Conservation (phyloP, 345 rosid species). For the Adansonia digitata region DNA sequence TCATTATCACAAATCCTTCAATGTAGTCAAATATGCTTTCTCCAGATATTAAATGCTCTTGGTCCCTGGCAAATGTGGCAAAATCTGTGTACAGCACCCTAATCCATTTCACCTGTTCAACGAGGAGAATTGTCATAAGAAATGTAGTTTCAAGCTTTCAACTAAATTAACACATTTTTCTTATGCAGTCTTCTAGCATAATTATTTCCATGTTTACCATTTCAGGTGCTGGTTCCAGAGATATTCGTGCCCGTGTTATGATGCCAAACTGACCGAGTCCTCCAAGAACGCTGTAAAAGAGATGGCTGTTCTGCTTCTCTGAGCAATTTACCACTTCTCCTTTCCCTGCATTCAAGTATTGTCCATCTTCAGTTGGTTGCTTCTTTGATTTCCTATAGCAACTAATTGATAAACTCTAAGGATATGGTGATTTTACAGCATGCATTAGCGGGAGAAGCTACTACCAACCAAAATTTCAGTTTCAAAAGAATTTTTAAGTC, state of each 20-base stretch:
- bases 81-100: slow-evolving; percentile 83
- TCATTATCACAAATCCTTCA: no score
- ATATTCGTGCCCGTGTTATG: slow-evolving; percentile 80
- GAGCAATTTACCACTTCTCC: slow-evolving; percentile 85
- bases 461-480: no score
- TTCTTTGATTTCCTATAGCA: no score
- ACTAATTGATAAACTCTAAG: no score
- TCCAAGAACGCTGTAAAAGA: slow-evolving; percentile 79
- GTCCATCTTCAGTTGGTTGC: slow-evolving; percentile 18
- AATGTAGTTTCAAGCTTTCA: background rate
- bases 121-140: slow-evolving; percentile 14
- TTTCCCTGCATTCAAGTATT: slow-evolving; percentile 54
- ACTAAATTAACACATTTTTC: background rate
- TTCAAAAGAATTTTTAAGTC: no score
- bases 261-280: slow-evolving; percentile 96
- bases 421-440: no score
- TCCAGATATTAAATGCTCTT: no score
- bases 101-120: slow-evolving; percentile 86
- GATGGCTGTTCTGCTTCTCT: slow-evolving; percentile 59
- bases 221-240: slow-evolving; percentile 70
- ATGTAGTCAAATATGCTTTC: no score
- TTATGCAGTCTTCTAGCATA: background rate
- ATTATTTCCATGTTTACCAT: slow-evolving; percentile 48
- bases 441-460: no score
- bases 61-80: slow-evolving; percentile 51